Evolutionary conservation across 257 asterid genomes (phyloP).

Genomic region (Capsicum chinense): DNA sequence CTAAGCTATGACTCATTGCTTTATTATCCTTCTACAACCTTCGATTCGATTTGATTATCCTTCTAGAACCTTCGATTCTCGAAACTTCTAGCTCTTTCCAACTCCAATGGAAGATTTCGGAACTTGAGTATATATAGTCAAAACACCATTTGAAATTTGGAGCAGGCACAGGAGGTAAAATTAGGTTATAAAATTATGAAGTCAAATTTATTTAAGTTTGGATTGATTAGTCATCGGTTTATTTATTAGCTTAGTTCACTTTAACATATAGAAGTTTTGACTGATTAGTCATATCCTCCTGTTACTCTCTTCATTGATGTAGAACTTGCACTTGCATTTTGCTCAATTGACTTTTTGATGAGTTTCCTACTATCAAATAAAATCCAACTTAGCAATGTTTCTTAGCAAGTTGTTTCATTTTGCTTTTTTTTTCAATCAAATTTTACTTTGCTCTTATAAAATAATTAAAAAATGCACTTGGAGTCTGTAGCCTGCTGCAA

Average conservation of each 20-base stretch:
- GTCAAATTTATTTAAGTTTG: too few relatives aligned
- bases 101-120: neutral
- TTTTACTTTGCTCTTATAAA: neutral
- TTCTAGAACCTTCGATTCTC: neutral
- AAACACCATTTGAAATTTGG: too few relatives aligned
- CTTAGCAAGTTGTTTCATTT: neutral
- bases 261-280: too few relatives aligned
- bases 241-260: too few relatives aligned
- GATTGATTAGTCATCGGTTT: too few relatives aligned
- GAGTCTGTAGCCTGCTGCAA: too few relatives aligned
- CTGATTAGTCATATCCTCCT: slow-evolving; percentile 36
- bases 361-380: slow-evolving; percentile 64
- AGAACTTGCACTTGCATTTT: slow-evolving; percentile 61
- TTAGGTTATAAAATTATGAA: too few relatives aligned
- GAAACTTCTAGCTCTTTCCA: too few relatives aligned
- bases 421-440: neutral
- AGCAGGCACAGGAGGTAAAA: too few relatives aligned
- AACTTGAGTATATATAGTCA: neutral
- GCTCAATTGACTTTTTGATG: slow-evolving; percentile 75
- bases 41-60: neutral
- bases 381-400: neutral
- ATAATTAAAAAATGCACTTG: too few relatives aligned
- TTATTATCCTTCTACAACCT: neutral
- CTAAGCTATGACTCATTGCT: slow-evolving; percentile 81
- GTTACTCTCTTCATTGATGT: slow-evolving; percentile 66